Percentiles rank a stretch among this genome's conserved stretches.
phyloP scores from a whole-genome alignment of 129 eudicot species.

The Scalesia atractyloides region DNA sequence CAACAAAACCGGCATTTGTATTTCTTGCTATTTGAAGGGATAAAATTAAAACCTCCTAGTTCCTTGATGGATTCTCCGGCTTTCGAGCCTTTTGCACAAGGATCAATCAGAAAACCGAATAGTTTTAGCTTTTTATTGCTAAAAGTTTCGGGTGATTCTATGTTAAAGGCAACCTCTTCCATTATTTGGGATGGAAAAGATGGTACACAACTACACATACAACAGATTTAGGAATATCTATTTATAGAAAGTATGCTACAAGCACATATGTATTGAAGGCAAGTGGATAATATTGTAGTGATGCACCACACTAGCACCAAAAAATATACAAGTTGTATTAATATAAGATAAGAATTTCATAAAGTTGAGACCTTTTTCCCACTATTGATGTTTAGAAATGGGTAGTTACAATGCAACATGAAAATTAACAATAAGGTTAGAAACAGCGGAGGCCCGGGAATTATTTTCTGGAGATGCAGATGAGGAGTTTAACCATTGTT shows the following conservation, averaged over 20 bases:
- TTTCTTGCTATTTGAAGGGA: constrained; percentile 26
- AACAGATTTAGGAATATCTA: constrained; percentile 9
- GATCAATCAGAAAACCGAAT: constrained; percentile 38
- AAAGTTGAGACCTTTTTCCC: too few species aligned
- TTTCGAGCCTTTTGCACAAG: constrained; percentile 20
- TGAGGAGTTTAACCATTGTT: too few species aligned
- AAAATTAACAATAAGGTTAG: too few species aligned
- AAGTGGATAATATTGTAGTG: neutral
- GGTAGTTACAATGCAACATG: too few species aligned
- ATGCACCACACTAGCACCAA: constrained; percentile 16
- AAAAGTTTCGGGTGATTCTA: constrained; percentile 21
- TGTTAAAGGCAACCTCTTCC: constrained; percentile 26
- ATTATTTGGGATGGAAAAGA: constrained; percentile 23
- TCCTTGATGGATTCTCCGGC: constrained; percentile 13
- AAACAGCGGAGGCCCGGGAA: too few species aligned
- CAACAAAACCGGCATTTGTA: constrained; percentile 36
- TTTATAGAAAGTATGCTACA: constrained; percentile 28
- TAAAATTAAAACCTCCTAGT: neutral
- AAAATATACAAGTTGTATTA: constrained; percentile 30
- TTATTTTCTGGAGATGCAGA: too few species aligned
- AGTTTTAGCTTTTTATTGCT: constrained; percentile 37
- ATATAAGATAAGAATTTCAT: too few species aligned
- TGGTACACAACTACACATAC: constrained; percentile 17
- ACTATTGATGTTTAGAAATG: too few species aligned
- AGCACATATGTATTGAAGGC: constrained; percentile 21